Base-by-base conservation (phyloP, 2,329 filamentous ascomycete genomes). In the Beauveria sp. region DNA sequence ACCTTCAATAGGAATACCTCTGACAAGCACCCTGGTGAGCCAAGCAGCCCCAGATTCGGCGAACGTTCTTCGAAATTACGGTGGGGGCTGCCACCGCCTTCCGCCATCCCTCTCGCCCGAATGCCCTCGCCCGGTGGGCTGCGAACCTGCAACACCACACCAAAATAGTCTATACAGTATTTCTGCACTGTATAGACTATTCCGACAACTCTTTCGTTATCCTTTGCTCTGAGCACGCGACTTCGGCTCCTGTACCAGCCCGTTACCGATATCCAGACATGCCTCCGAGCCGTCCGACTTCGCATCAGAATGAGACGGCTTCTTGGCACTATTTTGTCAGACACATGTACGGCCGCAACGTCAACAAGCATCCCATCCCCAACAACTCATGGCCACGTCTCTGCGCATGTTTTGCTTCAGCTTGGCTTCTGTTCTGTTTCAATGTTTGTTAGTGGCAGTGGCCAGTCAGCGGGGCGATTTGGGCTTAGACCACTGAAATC, bases 281-380 rank as follows among this genome's bases (percentile, higher is more conserved):
- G 45, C 43, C 59, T 43, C 59, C 59, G 59, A 61, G 59, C 59
- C 59, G 59, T 55, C 59, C 59, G 59, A 61, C 8, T 49, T 16
- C 43, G 2, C 46, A 43, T 45, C 56, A 43, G 20, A 45, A 38
- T 26, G 49, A 46, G 24, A 42, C 43, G 28, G 51, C 43, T 31
- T 16, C 42, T 42, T 61, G 4, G 43, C 31, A 16, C 42, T 42
- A 43, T 9, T 22, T 20, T 28, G 16, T 28, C 20, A 24, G 18
- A 22, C 28, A 34, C 54, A 42, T 38, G 6, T 16, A 38, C 34
- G 34, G 34, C 46, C 45, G 42, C 51, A 16, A 31, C 16, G 12
- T 49, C 45, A 3, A 34, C 20, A 34, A 49, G 43, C 31, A 58
- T 24, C 18, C 14, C 55, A 49, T 7, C 14, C 45, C 5, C 31